Percentiles rank a stretch among this genome's conserved stretches.
phyloP scores from a whole-genome alignment of 2,329 filamentous ascomycete genomes.

The Grosmannia huntii region DNA sequence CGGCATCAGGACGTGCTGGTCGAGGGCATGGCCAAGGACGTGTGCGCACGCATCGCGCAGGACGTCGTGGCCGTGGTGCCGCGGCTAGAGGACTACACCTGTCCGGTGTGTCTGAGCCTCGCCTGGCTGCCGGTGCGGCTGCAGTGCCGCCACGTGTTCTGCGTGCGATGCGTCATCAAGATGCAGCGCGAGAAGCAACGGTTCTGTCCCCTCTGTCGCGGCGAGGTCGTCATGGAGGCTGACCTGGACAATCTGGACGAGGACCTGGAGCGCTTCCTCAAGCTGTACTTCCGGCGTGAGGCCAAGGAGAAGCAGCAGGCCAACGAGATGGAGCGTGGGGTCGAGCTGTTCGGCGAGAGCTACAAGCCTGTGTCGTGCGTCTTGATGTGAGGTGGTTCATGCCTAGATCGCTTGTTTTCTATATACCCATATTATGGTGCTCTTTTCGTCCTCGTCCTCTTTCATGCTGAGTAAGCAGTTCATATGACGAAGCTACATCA shows the following conservation, averaged over 20 bases:
- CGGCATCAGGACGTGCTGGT: conserved; percentile 51
- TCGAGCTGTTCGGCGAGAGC: conserved; percentile 56
- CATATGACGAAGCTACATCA: no score
- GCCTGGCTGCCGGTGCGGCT: conserved; percentile 73
- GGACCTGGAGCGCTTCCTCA: conserved; percentile 54
- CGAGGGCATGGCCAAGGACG: conserved; percentile 57
- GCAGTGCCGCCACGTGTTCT: conserved; percentile 65
- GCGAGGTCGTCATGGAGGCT: conserved; percentile 57
- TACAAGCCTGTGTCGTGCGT: conserved; percentile 47
- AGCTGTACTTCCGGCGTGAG: conserved; percentile 63
- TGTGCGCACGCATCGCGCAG: conserved; percentile 61
- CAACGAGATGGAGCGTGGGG: conserved; percentile 63
- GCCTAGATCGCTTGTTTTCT: no score
- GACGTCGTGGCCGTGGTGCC: conserved; percentile 64
- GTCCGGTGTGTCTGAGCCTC: conserved; percentile 67
- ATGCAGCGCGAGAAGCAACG: conserved; percentile 59
- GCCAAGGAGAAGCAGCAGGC: conserved; percentile 53
- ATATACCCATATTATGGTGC: no score
- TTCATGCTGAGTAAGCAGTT: no score
- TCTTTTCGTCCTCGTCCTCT: no score
- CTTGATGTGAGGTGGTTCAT: conserved; percentile 36
- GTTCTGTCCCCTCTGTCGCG: conserved; percentile 65
- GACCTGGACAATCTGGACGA: conserved; percentile 59
- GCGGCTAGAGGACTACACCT: conserved; percentile 73
- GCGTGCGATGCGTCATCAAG: conserved; percentile 70